These are phyloP conservation scores for Pseudomicrostroma phylloplanum DNA, from an alignment of 1,284 basidiomycete species.

Conservation along the genomic window DNA sequence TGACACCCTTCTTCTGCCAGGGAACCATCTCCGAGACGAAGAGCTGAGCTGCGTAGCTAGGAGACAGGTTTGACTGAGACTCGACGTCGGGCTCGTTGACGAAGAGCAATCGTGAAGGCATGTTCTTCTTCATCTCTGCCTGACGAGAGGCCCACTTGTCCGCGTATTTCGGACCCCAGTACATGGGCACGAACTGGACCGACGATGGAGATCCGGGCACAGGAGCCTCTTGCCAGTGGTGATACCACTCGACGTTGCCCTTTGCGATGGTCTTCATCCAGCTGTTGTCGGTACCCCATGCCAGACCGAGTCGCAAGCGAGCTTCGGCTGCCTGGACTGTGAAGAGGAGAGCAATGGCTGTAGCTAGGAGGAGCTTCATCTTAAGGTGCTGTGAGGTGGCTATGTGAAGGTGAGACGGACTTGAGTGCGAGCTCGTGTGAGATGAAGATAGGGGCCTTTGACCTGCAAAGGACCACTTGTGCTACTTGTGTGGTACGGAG, in stretches of 20 bases:
- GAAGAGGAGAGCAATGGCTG: neutral
- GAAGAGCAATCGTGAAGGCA: conserved; percentile 29
- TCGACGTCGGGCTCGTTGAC: conserved; percentile 46
- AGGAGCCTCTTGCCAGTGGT: conserved; percentile 44
- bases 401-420: neutral
- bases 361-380: neutral
- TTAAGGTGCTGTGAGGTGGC: too few relatives aligned
- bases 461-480: neutral
- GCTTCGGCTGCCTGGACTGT: neutral
- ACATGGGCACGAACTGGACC: conserved; percentile 43
- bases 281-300: conserved; percentile 39
- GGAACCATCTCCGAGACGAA: conserved; percentile 42
- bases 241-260: conserved; percentile 39
- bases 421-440: neutral
- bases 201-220: conserved; percentile 23
- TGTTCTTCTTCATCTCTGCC: conserved; percentile 19
- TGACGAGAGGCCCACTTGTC: conserved; percentile 35
- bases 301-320: conserved; percentile 21
- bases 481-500: neutral
- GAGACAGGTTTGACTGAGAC: conserved; percentile 30
- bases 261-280: conserved; percentile 31
- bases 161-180: conserved; percentile 32
- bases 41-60: conserved; percentile 27
- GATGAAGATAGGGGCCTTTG: neutral
- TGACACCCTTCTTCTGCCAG: conserved; percentile 33